A percentile compares a stretch with the other conserved stretches of the same genome.
Evolutionary conservation across 2,329 filamentous ascomycete species (phyloP).

Genomic region (Thelonectria discophora): DNA sequence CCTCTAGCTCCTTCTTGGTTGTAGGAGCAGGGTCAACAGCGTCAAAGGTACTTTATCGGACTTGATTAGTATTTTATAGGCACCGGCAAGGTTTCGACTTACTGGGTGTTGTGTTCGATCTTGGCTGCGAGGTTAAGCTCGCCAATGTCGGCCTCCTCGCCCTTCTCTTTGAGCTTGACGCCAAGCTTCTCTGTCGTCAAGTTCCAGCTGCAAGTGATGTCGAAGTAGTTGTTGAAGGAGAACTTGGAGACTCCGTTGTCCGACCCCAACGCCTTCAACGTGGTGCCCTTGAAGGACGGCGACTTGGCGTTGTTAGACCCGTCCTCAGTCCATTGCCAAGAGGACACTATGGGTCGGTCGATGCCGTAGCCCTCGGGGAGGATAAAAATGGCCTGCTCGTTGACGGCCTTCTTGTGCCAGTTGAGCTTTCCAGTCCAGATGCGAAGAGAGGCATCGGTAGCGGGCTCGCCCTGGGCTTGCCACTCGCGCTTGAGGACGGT

Average conservation of each 20-base stretch:
- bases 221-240: constrained; percentile 22
- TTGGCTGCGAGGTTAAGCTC: constrained; percentile 17
- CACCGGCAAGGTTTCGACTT: background rate
- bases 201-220: constrained; percentile 28
- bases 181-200: constrained; percentile 21
- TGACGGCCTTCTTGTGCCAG: constrained; percentile 17
- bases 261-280: background rate
- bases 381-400: constrained; percentile 35
- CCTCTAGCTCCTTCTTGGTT: constrained; percentile 26
- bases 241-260: constrained; percentile 19
- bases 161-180: constrained; percentile 15
- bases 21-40: background rate
- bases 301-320: constrained; percentile 11
- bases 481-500: constrained; percentile 23
- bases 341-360: constrained; percentile 29
- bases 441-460: background rate
- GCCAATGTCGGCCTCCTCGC: background rate
- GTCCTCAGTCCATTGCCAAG: constrained; percentile 32
- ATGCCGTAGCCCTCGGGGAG: constrained; percentile 32
- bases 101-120: constrained; percentile 29
- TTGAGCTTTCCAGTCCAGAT: constrained; percentile 38
- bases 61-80: background rate
- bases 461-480: constrained; percentile 22
- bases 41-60: constrained; percentile 12
- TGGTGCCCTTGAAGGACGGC: constrained; percentile 14